Base-by-base conservation (phyloP, 179 eudicot genomes). In the Amaranthus tricolor region DNA sequence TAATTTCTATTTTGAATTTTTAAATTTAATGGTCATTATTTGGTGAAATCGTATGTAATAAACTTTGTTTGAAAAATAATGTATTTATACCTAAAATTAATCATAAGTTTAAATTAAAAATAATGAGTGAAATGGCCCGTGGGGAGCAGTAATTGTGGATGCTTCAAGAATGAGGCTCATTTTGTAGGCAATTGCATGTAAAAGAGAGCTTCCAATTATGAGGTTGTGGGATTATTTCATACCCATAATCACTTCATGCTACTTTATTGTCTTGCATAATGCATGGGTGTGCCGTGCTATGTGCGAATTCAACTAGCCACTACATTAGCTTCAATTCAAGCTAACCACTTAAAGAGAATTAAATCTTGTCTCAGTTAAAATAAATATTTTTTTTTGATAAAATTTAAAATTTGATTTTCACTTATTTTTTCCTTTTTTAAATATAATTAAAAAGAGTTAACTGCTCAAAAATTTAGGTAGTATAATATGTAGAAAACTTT, bases 121-220 rank as follows among this genome's bases (percentile, higher is more conserved):
- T 52, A 40, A 58, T 64, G 52, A 62, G 56, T 11, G 73, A 51
- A 31, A 60, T 78, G 77, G 70, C 16, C 51, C 73, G 53, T 73
- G 77, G 73, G 68, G 50, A 71, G 66, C 80, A 77, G 67, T 16
- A 72, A 58, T 5, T 57, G 76, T 49, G 50, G 72, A 77, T 72
- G 60, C 69, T 56, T 17, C 78, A 66, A 66, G 61, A 43, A 49
- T 60, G 51, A 68, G 50, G 53, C 44, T 76, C 73, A 59, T 24
- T 13, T 13, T n/a, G 53, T 19, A 58, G 74, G 57, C 81, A 73
- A 52, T 43, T 54, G 66, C 80, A 71, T 60, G 53, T 51, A 43
- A 52, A 68, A 9, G 4, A 19, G 72, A 58, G 48, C 77, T 16
- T 20, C 21, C 75, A 61, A 77, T 68, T 68, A 68, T 60, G 61